Conservation (phyloP, 257 asterid species). For the Striga asiatica region DNA sequence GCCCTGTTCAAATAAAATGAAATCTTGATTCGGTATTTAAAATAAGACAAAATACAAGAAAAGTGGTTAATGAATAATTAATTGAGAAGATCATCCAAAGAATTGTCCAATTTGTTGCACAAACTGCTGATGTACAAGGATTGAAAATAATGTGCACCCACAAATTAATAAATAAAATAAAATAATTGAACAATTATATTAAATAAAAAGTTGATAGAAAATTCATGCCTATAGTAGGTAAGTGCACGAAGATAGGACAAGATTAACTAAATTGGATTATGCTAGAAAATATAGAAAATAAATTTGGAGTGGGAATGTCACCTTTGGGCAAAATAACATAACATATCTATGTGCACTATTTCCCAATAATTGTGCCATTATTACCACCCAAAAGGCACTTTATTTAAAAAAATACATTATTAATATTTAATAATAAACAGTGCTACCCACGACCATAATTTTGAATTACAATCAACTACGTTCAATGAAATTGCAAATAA, state of each 20-base stretch:
- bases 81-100: too few species aligned
- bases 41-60: too few species aligned
- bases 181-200: background rate
- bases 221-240: conserved; percentile 19
- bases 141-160: conserved; percentile 16
- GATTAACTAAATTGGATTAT: conserved; percentile 35
- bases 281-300: conserved; percentile 23
- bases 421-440: too few species aligned
- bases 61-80: too few species aligned
- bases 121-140: conserved; percentile 19
- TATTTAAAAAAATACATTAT: background rate
- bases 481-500: too few species aligned
- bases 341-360: conserved; percentile 37
- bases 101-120: background rate
- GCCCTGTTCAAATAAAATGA: too few species aligned
- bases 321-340: conserved; percentile 19
- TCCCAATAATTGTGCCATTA: conserved; percentile 77
- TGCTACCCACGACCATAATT: too few species aligned
- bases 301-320: conserved; percentile 58
- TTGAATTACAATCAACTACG: too few species aligned
- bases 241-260: conserved; percentile 45
- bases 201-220: conserved; percentile 25
- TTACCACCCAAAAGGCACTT: conserved; percentile 56
- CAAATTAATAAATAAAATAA: conserved; percentile 7
- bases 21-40: too few species aligned